Conservation (phyloP, 352 stramenopile species). For the Phytophthora aleatoria region DNA sequence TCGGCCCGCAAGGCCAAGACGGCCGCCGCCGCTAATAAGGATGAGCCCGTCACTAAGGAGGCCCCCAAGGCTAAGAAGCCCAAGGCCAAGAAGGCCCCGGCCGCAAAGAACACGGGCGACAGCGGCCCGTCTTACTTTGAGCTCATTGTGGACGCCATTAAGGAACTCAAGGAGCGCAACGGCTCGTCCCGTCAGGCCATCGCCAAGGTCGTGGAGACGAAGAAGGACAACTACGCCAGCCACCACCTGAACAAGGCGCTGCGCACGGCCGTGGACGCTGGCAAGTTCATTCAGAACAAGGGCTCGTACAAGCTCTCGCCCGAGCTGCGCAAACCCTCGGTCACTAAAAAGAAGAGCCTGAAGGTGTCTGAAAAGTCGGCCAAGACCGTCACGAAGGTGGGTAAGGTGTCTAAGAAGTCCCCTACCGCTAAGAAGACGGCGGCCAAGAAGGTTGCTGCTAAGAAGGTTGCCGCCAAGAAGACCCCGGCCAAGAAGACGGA, state of each 20-base stretch:
- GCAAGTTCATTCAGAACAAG: slow-evolving; percentile 90
- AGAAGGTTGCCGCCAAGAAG: slow-evolving; percentile 78
- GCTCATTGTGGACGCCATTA: slow-evolving; percentile 90
- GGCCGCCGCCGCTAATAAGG: slow-evolving; percentile 42
- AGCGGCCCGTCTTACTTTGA: slow-evolving; percentile 85
- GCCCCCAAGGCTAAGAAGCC: slow-evolving; percentile 71
- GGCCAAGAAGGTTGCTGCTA: slow-evolving; percentile 68
- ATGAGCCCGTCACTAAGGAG: slow-evolving; percentile 34
- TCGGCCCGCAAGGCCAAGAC: slow-evolving; percentile 73
- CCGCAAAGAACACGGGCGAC: slow-evolving; percentile 44
- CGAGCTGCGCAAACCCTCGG: slow-evolving; percentile 66
- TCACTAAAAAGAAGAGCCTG: slow-evolving; percentile 58
- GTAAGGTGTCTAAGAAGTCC: slow-evolving; percentile 60
- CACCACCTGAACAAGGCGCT: slow-evolving; percentile 91
- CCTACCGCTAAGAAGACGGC: slow-evolving; percentile 48
- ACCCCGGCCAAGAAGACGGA: slow-evolving; percentile 65
- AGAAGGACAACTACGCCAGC: slow-evolving; percentile 83
- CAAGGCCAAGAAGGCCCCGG: slow-evolving; percentile 42
- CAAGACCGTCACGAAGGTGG: slow-evolving; percentile 54
- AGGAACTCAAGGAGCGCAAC: slow-evolving; percentile 92
- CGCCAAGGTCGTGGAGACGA: slow-evolving; percentile 87
- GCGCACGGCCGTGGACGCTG: slow-evolving; percentile 84
- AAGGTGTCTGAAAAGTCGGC: slow-evolving; percentile 65
- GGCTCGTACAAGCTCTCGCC: slow-evolving; percentile 83
- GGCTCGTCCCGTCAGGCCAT: slow-evolving; percentile 93